These are phyloP conservation scores for Quercus lobata DNA, from an alignment of 331 rosid species.

Conservation along the genomic window DNA sequence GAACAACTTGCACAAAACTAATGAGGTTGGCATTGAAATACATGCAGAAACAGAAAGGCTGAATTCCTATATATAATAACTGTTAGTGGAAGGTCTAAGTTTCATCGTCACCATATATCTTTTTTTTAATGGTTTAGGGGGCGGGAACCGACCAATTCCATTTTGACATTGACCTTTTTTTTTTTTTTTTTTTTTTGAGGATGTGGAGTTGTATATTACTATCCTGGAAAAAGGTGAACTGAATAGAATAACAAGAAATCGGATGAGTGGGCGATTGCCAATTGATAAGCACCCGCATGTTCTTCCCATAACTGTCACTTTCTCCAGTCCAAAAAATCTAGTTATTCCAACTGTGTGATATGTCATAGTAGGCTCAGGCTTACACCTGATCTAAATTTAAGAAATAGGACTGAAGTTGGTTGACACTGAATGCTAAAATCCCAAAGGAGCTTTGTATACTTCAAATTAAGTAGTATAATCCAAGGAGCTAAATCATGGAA, in stretches of 20 bases:
- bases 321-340: slow-evolving; percentile 24
- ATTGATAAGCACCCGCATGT: slow-evolving; percentile 42
- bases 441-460: background rate
- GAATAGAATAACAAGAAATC: slow-evolving; percentile 44
- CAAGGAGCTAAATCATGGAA: background rate
- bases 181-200: slow-evolving; percentile 3
- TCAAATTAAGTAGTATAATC: background rate
- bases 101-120: slow-evolving; percentile 20
- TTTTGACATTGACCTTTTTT: slow-evolving; percentile 33
- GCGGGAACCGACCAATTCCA: slow-evolving; percentile 60
- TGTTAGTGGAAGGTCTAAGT: slow-evolving; percentile 53
- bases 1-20: slow-evolving; percentile 19
- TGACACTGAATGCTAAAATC: background rate
- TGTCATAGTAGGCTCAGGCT: background rate
- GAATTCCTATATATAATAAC: slow-evolving; percentile 42
- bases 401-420: background rate
- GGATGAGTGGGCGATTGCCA: slow-evolving; percentile 31
- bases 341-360: slow-evolving; percentile 1
- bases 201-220: slow-evolving; percentile 41
- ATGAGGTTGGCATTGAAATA: slow-evolving; percentile 27
- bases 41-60: slow-evolving; percentile 37
- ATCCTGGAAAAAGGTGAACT: slow-evolving; percentile 41
- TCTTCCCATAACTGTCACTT: slow-evolving; percentile 63
- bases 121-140: slow-evolving; percentile 33
- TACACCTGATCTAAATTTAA: background rate